Percentiles rank a stretch among this genome's conserved stretches.
These are phyloP conservation scores for Aspergillus candidus DNA, from an alignment of 2,329 filamentous ascomycete species.

Conservation along the genomic window DNA sequence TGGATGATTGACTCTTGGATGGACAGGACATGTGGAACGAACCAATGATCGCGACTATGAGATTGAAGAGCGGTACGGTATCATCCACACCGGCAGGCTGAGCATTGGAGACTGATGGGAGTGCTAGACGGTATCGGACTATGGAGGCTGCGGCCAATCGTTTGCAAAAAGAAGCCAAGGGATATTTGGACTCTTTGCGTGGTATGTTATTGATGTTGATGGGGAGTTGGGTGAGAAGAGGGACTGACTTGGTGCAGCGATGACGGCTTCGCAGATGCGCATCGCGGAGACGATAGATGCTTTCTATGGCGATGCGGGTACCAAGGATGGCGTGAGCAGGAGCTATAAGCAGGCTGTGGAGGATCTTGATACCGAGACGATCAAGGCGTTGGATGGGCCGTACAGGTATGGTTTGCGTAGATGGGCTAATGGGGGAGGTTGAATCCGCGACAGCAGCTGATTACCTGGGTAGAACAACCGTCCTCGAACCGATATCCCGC, in stretches of 20 bases:
- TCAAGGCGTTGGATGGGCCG: conserved; percentile 94
- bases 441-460: neutral
- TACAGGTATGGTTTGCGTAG: conserved; percentile 57
- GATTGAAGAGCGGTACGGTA: conserved; percentile 74
- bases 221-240: neutral
- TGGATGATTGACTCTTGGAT: neutral
- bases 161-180: conserved; percentile 95
- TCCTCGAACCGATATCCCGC: conserved; percentile 87
- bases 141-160: conserved; percentile 93
- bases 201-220: conserved; percentile 45
- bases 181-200: conserved; percentile 91
- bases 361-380: conserved; percentile 94
- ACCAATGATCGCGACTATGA: conserved; percentile 98
- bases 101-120: conserved; percentile 13
- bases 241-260: neutral
- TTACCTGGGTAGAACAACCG: conserved; percentile 61
- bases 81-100: neutral
- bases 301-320: conserved; percentile 94
- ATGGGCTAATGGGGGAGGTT: neutral
- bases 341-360: conserved; percentile 99
- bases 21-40: conserved; percentile 84
- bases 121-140: conserved; percentile 76
- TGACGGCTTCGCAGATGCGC: conserved; percentile 45
- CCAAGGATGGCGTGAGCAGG: conserved; percentile 87
- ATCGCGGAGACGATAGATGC: conserved; percentile 99